Base-by-base conservation (phyloP, 129 eudicot genomes). In the Flaveria bidentis region DNA sequence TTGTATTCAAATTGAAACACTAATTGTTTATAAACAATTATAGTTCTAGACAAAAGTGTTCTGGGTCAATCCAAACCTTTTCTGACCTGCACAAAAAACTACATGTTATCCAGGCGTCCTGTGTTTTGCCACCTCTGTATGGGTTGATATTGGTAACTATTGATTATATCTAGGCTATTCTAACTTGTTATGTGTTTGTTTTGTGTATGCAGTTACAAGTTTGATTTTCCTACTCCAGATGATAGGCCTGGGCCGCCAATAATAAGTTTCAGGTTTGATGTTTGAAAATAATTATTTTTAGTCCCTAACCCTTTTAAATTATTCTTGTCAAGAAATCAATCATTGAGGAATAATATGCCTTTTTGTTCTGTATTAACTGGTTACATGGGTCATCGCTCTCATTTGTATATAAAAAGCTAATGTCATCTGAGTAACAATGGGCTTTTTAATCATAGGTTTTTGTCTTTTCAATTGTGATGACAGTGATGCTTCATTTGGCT, bases 401-500 rank as follows among this genome's bases (percentile, higher is more conserved):
- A 36, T 36, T 65, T 44, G 26, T 44, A 28, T 66, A 16, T 20
- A 15, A 71, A 64, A 17, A 64, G 20, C 14, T 67, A 14, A 70
- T 55, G 2, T 6, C 42, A 5, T 61, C 41, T 30, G 18, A 33
- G 44, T 22, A 63, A 63, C 46, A 63, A 15, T 63, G 68, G 44
- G 46, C 69, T 12, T 63, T 63, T 28, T 30, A 63, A 63, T 61
- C 45, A 63, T 17, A 76, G 52, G 25, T 44, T 36, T 26, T 69
- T 53, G 39, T 77, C 42, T 61, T 42, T 50, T 61, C 16, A 26
- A 81, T 28, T 47, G 60, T 80, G 68, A 68, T 85, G 57, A 72
- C 92, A 94, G 99, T 83, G 99, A 94, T 78, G 99, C 99, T 65
- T 94, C 99, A 25, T 94, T 94, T 87, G 99, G 96, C 47, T 94